phyloP scores from a whole-genome alignment of 371 early-diverging fungal genomes.

The Mortierella sp. region DNA sequence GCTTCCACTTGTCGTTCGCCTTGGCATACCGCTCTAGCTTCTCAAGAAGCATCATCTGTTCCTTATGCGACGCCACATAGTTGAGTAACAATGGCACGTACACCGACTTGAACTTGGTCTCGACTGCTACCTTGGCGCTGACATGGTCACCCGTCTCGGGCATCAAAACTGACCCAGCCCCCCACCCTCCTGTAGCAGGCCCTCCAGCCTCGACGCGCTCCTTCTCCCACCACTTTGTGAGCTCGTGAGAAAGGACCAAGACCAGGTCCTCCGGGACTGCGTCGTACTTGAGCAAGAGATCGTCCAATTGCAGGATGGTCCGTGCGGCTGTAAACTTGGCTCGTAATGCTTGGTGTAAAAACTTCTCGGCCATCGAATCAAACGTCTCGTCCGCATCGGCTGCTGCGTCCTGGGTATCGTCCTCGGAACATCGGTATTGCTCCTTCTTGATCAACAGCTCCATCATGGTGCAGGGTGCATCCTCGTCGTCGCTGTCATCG shows the following conservation, averaged over 20 bases:
- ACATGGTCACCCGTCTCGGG: slow-evolving; percentile 36
- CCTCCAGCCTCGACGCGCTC: slow-evolving; percentile 50
- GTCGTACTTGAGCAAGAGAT: slow-evolving; percentile 70
- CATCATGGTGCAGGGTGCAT: slow-evolving; percentile 52
- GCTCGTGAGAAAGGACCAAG: slow-evolving; percentile 55
- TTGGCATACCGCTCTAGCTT: slow-evolving; percentile 33
- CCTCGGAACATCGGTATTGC: slow-evolving; percentile 31
- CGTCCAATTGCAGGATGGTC: slow-evolving; percentile 69
- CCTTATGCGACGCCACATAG: slow-evolving; percentile 45
- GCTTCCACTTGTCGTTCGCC: slow-evolving; percentile 25
- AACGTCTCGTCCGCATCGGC: slow-evolving; percentile 58
- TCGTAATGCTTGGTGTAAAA: slow-evolving; percentile 67
- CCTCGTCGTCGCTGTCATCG: slow-evolving; percentile 18
- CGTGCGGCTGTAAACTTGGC: slow-evolving; percentile 69
- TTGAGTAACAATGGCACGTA: slow-evolving; percentile 45
- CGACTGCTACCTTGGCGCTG: slow-evolving; percentile 33
- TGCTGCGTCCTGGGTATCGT: slow-evolving; percentile 38
- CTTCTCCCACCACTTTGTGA: slow-evolving; percentile 52
- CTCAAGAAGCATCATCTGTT: slow-evolving; percentile 40
- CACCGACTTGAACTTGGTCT: slow-evolving; percentile 43
- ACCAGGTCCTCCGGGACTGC: slow-evolving; percentile 60
- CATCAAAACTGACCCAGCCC: slow-evolving; percentile 19
- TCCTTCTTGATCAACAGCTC: slow-evolving; percentile 46
- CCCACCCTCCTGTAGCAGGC: slow-evolving; percentile 50
- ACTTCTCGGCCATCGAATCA: slow-evolving; percentile 63